Evolutionary conservation across 768 basidiomycete species (phyloP).

Genomic region (Sutorius australiensis): DNA sequence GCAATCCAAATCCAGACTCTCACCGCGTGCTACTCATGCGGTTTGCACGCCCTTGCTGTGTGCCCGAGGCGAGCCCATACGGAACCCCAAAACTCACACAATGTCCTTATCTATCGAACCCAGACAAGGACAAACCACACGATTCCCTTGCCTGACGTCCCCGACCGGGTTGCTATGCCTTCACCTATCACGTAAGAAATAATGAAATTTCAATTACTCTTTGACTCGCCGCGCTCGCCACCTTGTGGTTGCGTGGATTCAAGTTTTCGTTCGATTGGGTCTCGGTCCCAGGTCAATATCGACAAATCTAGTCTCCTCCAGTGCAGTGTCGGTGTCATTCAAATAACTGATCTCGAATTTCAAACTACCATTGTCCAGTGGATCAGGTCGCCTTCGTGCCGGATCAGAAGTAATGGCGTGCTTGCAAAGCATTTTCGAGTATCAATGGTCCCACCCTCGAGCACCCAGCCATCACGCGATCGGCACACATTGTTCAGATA

Average conservation of each 20-base stretch:
- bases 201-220: background rate
- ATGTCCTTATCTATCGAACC: slow-evolving; percentile 12
- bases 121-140: background rate
- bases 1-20: background rate
- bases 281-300: background rate
- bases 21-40: background rate
- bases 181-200: background rate
- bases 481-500: background rate
- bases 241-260: background rate
- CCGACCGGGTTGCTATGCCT: background rate
- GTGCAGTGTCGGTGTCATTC: background rate
- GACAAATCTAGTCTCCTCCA: background rate
- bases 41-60: background rate
- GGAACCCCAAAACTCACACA: background rate
- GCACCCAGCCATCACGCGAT: background rate
- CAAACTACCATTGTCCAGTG: background rate
- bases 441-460: background rate
- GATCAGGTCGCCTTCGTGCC: background rate
- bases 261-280: too few relatives aligned
- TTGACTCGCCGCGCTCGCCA: too few relatives aligned
- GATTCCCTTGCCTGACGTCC: background rate
- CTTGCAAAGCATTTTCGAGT: background rate
- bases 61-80: background rate
- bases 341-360: background rate
- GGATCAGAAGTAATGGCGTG: background rate